Percentiles rank a stretch among this genome's conserved stretches.
Evolutionary conservation across 805 yeast species (phyloP).

Genomic region (Candida schatavii): DNA sequence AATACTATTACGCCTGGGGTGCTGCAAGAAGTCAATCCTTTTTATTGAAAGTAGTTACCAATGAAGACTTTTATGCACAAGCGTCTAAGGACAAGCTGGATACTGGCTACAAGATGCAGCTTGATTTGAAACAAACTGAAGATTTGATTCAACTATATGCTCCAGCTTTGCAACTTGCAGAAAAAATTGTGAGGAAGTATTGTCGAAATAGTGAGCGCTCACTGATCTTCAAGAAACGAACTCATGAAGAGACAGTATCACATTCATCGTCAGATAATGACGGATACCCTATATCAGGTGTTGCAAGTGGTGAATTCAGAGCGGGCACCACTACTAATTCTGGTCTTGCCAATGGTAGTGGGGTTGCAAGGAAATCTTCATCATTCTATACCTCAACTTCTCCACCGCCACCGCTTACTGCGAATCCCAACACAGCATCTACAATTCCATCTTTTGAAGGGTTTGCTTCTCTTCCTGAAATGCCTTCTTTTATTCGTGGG

Average conservation of each 20-base stretch:
- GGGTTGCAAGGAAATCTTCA: not conserved
- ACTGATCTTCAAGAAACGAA: not conserved
- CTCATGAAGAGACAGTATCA: not conserved
- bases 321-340: not conserved
- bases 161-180: constrained; percentile 1
- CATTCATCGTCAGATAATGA: not conserved
- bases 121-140: constrained; percentile 11
- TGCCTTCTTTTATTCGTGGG: not conserved
- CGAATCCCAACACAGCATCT: not conserved
- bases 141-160: constrained; percentile 14
- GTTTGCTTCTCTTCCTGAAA: not conserved
- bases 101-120: constrained; percentile 3
- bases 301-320: not conserved
- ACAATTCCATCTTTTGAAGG: too few species aligned
- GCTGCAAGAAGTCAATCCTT: constrained; percentile 50
- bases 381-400: not conserved
- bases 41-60: constrained; percentile 31
- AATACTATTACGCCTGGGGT: constrained; percentile 60
- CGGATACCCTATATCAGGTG: not conserved
- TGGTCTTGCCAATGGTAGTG: too few species aligned
- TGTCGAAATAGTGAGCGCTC: not conserved
- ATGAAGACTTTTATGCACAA: constrained; percentile 19
- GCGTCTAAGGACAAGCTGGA: not conserved
- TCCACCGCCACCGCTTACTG: not conserved
- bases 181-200: constrained; percentile 7